Evolutionary conservation across 164 flowering plant species (phyloP), one percentile per base, ranked within the genome.

Genomic region (Aristolochia fimbriata): DNA sequence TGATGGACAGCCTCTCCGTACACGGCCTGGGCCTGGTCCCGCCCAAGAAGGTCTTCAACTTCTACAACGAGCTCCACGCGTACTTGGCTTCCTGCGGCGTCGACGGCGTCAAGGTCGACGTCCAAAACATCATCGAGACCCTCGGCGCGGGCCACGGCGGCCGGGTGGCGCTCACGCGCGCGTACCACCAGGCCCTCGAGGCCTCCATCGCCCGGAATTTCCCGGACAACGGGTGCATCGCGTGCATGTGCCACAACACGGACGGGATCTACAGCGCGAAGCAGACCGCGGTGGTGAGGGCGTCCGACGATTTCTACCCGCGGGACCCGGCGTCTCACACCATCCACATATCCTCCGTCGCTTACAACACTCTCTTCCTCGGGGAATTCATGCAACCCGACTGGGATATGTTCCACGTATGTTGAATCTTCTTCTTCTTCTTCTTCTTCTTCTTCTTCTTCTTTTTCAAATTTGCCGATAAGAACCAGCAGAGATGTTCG

Each of bases 391-490:
- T 93, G 98, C 94, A 80, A 55, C 97, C 98, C 20, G 98, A 93
- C 58, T 93, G 98, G 98, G 98, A 93, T 62, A 93, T 93, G 98
- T 93, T 93, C 69, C 98, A 93, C 60, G 96, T 89, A 68, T 81
- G 92, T 76, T n/a, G n/a, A n/a, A n/a, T 30, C 20, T 43, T 15
- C 51, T 19, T 27, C 30, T 27, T 30, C 20, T 43, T 15, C 51
- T 19, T 27, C 30, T 27, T 27, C 30, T 27, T 27, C 30, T 27
- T 37, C 14, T 43, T 15, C 51, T 19, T 27, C 2, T 27, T 27
- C 30, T 15, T 15, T 19, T 21, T 47, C 16, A 14, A 20, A 20
- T 14, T 53, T 6, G 56, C 30, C 23, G 0, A 15, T 15, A 55
- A 21, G 27, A n/a, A 13, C 25, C 23, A 24, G n/a, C 16, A 27